Evolutionary conservation across 1,284 basidiomycete genomes (phyloP).

Genomic region (Ceratobasidium theobromae): DNA sequence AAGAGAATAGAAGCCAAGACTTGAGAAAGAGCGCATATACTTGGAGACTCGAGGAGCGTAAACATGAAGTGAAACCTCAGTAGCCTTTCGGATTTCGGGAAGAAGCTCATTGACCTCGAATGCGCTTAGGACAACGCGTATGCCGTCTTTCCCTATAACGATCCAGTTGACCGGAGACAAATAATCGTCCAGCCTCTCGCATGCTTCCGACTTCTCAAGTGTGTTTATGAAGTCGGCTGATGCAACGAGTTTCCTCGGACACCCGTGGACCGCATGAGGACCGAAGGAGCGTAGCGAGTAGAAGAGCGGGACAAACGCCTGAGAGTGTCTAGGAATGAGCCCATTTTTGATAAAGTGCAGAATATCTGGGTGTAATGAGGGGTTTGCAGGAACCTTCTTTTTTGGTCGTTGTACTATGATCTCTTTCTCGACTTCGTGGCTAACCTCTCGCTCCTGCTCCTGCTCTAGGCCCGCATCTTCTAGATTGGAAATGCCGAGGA

Average conservation of each 20-base stretch:
- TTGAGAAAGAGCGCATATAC: constrained; percentile 45
- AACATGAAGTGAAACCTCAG: constrained; percentile 47
- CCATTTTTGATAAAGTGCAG: constrained; percentile 1
- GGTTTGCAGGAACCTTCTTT: constrained; percentile 4
- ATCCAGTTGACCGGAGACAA: constrained; percentile 45
- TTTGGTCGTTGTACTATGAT: constrained; percentile 24
- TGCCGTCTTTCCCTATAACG: constrained; percentile 39
- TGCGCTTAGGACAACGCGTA: constrained; percentile 47
- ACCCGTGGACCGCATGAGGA: not conserved
- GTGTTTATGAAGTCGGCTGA: constrained; percentile 43
- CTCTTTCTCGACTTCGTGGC: constrained; percentile 30
- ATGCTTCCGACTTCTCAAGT: not conserved
- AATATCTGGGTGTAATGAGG: not conserved
- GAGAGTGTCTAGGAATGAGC: not conserved
- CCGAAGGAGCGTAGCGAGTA: not conserved
- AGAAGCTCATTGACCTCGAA: constrained; percentile 50
- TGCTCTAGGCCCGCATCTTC: constrained; percentile 44
- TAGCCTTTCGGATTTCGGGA: constrained; percentile 43
- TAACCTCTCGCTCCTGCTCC: constrained; percentile 54
- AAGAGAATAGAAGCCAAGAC: not conserved
- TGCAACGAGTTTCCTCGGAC: not conserved
- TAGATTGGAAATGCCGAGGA: constrained; percentile 42
- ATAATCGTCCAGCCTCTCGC: not conserved
- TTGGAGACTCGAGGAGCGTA: constrained; percentile 48
- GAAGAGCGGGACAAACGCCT: not conserved